Percentiles rank a stretch among this genome's conserved stretches.
Evolutionary conservation across 345 rosid species (phyloP).

Genomic region (Mallotus nudiflorus): DNA sequence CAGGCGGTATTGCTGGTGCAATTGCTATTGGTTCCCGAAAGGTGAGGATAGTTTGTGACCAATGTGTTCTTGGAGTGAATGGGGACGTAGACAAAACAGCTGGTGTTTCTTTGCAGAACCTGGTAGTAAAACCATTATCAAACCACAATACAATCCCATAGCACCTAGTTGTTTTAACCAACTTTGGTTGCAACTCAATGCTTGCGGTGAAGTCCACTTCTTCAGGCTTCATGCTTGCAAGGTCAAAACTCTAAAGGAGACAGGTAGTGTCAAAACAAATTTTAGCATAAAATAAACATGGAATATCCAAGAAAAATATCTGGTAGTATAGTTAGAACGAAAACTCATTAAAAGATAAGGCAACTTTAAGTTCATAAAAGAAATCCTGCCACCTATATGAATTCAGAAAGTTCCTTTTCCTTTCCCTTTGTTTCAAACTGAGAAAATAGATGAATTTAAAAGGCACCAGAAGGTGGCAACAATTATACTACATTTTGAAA

Average conservation of each 20-base stretch:
- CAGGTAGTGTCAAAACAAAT: not conserved
- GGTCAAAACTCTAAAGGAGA: constrained; percentile 64
- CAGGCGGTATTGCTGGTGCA: constrained; percentile 25
- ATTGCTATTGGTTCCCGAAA: constrained; percentile 76
- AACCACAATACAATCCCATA: constrained; percentile 90
- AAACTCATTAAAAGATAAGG: not conserved
- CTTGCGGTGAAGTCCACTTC: constrained; percentile 92
- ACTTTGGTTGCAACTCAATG: constrained; percentile 42
- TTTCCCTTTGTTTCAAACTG: not conserved
- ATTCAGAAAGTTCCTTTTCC: not conserved
- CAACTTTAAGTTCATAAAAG: not conserved
- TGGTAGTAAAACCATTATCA: constrained; percentile 76
- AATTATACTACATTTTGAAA: not conserved
- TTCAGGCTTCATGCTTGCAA: constrained; percentile 75
- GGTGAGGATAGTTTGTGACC: constrained; percentile 88
- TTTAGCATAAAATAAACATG: not conserved
- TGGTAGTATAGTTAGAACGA: not conserved
- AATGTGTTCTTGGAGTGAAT: constrained; percentile 74
- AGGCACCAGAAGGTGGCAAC: not conserved
- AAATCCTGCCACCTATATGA: not conserved
- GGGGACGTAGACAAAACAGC: constrained; percentile 84
- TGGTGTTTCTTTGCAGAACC: constrained; percentile 89
- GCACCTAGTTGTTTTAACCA: constrained; percentile 40
- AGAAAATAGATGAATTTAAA: not conserved
- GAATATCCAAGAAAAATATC: not conserved